phyloP scores from a whole-genome alignment of 2,329 filamentous ascomycete genomes.

The Sarocladium oryzae region DNA sequence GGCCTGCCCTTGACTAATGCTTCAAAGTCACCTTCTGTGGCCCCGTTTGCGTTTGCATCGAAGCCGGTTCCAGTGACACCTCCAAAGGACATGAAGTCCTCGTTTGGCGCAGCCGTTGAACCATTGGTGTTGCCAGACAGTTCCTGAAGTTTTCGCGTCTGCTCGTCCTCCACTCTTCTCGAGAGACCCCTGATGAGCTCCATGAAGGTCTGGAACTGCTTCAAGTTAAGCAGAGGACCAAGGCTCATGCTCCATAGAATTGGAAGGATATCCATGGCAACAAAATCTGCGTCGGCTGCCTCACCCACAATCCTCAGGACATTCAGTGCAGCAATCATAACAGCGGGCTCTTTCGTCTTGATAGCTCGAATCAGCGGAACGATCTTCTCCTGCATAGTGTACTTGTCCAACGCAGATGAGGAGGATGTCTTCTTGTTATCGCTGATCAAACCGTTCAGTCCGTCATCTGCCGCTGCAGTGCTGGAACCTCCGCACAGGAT shows the following conservation, averaged over 20 bases:
- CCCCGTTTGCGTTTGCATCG: slow-evolving; percentile 40
- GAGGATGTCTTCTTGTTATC: slow-evolving; percentile 55
- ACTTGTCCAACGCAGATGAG: slow-evolving; percentile 86
- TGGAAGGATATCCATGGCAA: slow-evolving; percentile 85
- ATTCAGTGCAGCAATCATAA: slow-evolving; percentile 88
- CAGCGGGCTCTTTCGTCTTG: slow-evolving; percentile 95
- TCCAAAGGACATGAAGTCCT: slow-evolving; percentile 68
- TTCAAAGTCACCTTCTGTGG: slow-evolving; percentile 73
- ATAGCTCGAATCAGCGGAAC: slow-evolving; percentile 85
- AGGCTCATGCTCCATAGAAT: slow-evolving; percentile 88
- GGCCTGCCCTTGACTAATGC: slow-evolving; percentile 70
- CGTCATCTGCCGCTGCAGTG: slow-evolving; percentile 52
- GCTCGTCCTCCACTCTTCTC: slow-evolving; percentile 76
- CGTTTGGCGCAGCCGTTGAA: slow-evolving; percentile 39
- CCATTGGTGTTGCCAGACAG: slow-evolving; percentile 56
- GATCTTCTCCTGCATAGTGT: slow-evolving; percentile 96
- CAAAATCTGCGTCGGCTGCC: slow-evolving; percentile 79
- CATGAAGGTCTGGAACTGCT: slow-evolving; percentile 90
- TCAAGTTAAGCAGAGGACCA: slow-evolving; percentile 78
- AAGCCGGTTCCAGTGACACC: slow-evolving; percentile 56
- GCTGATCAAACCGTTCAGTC: slow-evolving; percentile 63
- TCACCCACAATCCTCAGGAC: slow-evolving; percentile 79
- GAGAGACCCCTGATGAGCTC: slow-evolving; percentile 76
- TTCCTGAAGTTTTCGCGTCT: slow-evolving; percentile 81
- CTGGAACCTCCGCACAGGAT: slow-evolving; percentile 76